These are phyloP conservation scores for Beauveria medogensis DNA, from an alignment of 2,329 filamentous ascomycete species.

Conservation along the genomic window DNA sequence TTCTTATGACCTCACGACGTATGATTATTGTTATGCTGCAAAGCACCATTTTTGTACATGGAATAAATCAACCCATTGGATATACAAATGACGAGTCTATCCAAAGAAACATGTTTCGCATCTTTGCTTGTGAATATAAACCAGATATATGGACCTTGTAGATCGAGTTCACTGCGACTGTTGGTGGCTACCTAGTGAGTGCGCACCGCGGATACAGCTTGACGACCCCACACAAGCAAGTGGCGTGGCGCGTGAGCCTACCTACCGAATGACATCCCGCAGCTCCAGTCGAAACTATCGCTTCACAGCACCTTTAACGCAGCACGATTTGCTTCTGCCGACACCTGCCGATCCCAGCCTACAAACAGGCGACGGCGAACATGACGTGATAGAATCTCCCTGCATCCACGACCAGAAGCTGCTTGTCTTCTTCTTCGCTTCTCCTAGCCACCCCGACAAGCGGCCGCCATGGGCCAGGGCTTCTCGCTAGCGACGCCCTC, in stretches of 20 bases:
- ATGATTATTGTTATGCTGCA: not conserved
- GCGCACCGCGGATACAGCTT: not conserved
- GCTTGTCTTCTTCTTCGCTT: not conserved
- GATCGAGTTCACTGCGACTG: not conserved
- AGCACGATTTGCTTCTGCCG: not conserved
- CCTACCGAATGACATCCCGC: not conserved
- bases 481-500: conserved; percentile 91
- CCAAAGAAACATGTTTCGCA: too few species aligned
- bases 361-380: not conserved
- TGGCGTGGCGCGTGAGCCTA: not conserved
- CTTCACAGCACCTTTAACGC: not conserved
- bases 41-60: not conserved
- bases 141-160: not conserved
- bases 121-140: not conserved
- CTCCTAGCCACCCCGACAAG: not conserved
- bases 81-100: not conserved
- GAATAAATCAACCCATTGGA: conserved; percentile 1
- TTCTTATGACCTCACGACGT: too few species aligned
- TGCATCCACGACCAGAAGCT: not conserved
- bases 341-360: not conserved
- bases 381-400: not conserved
- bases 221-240: not conserved
- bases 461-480: conserved; percentile 73
- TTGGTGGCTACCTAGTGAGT: not conserved
- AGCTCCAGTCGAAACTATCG: not conserved